Conservation (phyloP, 208 protist species). For the Leishmania martiniquensis region DNA sequence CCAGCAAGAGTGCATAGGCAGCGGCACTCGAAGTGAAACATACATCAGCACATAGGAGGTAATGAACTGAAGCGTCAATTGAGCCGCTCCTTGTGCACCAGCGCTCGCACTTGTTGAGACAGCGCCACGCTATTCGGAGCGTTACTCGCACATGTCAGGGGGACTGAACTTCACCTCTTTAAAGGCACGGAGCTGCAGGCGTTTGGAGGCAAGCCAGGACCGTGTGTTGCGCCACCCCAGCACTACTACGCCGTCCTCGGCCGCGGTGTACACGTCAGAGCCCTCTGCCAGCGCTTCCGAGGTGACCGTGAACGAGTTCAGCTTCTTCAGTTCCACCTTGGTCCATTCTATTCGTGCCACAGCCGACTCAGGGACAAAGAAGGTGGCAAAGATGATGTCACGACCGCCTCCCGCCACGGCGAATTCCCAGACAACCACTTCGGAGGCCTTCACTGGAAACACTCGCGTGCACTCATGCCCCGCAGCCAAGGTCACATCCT, state of each 20-base stretch:
- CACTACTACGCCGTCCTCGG: constrained; percentile 43
- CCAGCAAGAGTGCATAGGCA: no score
- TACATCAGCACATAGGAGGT: no score
- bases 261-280: constrained; percentile 35
- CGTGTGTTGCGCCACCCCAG: constrained; percentile 61
- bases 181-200: constrained; percentile 58
- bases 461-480: constrained; percentile 25
- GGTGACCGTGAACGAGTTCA: neutral
- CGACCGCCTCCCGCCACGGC: constrained; percentile 20
- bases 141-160: neutral
- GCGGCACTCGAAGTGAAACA: no score
- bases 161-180: constrained; percentile 16
- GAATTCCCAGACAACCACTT: constrained; percentile 73
- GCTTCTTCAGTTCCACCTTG: constrained; percentile 5
- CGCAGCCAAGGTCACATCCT: constrained; percentile 17
- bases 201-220: constrained; percentile 42
- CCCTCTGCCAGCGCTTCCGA: constrained; percentile 4
- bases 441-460: constrained; percentile 24
- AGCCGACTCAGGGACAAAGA: constrained; percentile 31
- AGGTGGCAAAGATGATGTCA: constrained; percentile 36
- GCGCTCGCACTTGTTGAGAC: neutral
- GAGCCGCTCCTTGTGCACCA: neutral
- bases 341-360: neutral
- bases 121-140: neutral
- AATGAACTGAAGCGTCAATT: no score